A percentile compares a stretch with the other conserved stretches of the same genome.
Evolutionary conservation across 2,329 filamentous ascomycete genomes (phyloP).

Genomic region (Leptographium procerum): DNA sequence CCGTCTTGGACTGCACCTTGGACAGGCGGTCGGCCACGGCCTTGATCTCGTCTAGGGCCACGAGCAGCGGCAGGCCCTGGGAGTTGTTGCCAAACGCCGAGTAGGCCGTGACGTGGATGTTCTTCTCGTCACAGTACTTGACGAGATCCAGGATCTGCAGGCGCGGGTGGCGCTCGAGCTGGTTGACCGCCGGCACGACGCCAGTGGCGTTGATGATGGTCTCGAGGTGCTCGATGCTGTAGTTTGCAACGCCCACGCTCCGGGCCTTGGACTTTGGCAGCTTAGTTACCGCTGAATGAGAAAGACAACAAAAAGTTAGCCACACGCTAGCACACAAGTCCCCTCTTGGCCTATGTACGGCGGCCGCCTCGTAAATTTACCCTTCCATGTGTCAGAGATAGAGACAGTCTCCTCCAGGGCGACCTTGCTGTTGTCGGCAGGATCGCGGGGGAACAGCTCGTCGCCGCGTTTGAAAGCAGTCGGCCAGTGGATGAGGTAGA

Average conservation of each 20-base stretch:
- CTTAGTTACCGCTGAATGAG: constrained; percentile 35
- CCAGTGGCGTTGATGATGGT: constrained; percentile 44
- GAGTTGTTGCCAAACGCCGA: constrained; percentile 41
- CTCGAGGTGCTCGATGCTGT: constrained; percentile 45
- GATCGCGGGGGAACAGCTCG: background rate
- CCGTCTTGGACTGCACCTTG: constrained; percentile 11
- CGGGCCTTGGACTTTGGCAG: constrained; percentile 25
- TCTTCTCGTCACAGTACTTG: constrained; percentile 48
- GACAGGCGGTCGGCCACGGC: constrained; percentile 35
- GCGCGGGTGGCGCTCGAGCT: constrained; percentile 58
- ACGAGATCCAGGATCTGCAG: constrained; percentile 47
- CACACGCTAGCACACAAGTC: no score
- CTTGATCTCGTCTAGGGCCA: constrained; percentile 44
- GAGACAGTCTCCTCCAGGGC: constrained; percentile 26
- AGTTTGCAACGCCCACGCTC: constrained; percentile 50
- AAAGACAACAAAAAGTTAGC: no score
- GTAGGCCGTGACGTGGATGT: constrained; percentile 57
- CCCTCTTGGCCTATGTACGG: no score
- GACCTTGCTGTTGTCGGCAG: constrained; percentile 8
- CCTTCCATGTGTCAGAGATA: constrained; percentile 27
- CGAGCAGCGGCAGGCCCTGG: constrained; percentile 35
- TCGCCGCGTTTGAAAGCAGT: constrained; percentile 25
- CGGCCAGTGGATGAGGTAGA: constrained; percentile 56
- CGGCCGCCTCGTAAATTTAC: no score
- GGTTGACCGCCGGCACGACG: constrained; percentile 52